Evolutionary conservation across 1,284 basidiomycete genomes (phyloP), one percentile per base, ranked within the genome.

Genomic region (Ganoderma multipileum): DNA sequence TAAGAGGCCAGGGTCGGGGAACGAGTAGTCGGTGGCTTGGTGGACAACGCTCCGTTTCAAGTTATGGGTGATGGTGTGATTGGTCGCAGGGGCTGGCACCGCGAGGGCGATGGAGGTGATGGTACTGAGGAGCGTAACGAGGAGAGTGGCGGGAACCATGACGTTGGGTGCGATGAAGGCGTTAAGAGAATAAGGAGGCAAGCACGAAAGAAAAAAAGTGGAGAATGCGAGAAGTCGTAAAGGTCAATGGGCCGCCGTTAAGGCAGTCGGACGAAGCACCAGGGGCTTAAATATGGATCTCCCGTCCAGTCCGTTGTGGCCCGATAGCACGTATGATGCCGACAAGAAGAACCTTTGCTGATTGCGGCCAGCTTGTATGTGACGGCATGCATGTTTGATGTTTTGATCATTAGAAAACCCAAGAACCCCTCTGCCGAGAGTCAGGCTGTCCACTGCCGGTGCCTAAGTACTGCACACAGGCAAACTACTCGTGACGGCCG

Each of bases 1-100:
- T 3, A 33, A 33, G 33, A 33, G 33, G 33, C 33, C 33, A 8
- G 33, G 33, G 33, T 33, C 33, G 33, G 33, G 33, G 33, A 39
- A 39, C 16, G 61, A 50, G 65, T 62, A 42, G 20, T 44, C 62
- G 52, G 54, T 50, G 4, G 65, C 55, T 23, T 59, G 59, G 14
- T 60, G n/a, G 58, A 36, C 16, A n/a, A 28, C 14, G 14, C n/a
- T 60, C 20, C 12, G 38, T 12, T 23, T 60, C 20, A 41, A 52
- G 47, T 14, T 52, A 5, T 8, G 3, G 33, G 33, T 8, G 33
- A 5, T 33, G 33, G 8, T 33, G 33, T 33, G 33, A n/a, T 47
- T 47, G 47, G 20, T 50, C 12, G 47, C 12, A 12, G 47, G 23
- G 11, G 47, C n/a, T 14, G 58, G 58, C 23, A 26, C 20, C 3